Conservation (phyloP, 2,329 filamentous ascomycete genomes). For the Corinectria fuckeliana region DNA sequence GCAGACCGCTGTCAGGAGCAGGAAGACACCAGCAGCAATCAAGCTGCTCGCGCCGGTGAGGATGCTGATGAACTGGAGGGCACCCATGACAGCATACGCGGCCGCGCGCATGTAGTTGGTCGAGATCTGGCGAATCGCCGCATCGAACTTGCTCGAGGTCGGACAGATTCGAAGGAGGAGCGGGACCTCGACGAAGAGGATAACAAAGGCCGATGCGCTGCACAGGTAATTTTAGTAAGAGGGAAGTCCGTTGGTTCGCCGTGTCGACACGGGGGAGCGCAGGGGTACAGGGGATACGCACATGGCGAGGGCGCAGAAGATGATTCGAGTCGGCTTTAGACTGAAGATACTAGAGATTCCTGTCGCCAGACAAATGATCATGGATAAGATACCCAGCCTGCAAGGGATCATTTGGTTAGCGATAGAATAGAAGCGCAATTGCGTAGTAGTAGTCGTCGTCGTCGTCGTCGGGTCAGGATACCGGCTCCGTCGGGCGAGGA, state of each 20-base stretch:
- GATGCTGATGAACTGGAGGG: constrained; percentile 85
- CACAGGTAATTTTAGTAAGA: constrained; percentile 2
- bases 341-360: constrained; percentile 73
- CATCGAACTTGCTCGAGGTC: constrained; percentile 88
- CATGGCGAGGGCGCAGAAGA: constrained; percentile 61
- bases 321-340: constrained; percentile 54
- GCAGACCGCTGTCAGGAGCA: constrained; percentile 78
- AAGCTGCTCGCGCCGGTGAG: constrained; percentile 70
- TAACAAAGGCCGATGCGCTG: constrained; percentile 73
- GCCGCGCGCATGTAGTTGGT: constrained; percentile 96
- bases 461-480: not conserved
- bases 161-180: constrained; percentile 97
- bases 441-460: not conserved
- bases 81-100: constrained; percentile 81
- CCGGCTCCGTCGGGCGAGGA: constrained; percentile 9
- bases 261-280: not conserved
- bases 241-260: constrained; percentile 37
- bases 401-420: constrained; percentile 16
- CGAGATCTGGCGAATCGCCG: constrained; percentile 86
- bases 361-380: constrained; percentile 73
- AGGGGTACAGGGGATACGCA: constrained; percentile 45
- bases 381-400: constrained; percentile 73
- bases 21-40: constrained; percentile 84
- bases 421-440: constrained; percentile 6
- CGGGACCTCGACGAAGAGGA: constrained; percentile 89